Evolutionary conservation across 768 basidiomycete species (phyloP).

Genomic region (Mycena chlorophos): DNA sequence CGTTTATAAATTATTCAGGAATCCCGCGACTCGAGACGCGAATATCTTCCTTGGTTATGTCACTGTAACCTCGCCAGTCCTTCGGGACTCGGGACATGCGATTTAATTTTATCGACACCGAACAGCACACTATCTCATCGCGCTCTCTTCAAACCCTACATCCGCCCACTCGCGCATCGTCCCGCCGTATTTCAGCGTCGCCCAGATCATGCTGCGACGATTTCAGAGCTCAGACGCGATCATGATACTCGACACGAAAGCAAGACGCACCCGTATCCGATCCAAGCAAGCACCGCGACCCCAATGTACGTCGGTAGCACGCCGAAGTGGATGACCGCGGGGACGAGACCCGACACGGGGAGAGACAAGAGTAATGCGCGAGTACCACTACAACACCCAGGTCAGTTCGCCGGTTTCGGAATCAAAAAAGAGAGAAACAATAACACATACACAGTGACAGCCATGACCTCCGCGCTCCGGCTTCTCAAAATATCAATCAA

Average conservation of each 20-base stretch:
- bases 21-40: no score
- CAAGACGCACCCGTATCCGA: conserved; percentile 52
- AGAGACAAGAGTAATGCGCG: conserved; percentile 46
- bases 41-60: no score
- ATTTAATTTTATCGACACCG: no score
- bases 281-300: conserved; percentile 38
- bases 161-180: conserved; percentile 58
- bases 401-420: no score
- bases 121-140: neutral
- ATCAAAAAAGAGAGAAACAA: neutral
- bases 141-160: conserved; percentile 41
- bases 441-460: conserved; percentile 50
- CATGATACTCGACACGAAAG: conserved; percentile 3
- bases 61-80: no score
- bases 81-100: no score
- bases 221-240: conserved; percentile 7
- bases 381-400: conserved; percentile 51
- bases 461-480: conserved; percentile 64
- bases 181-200: conserved; percentile 56
- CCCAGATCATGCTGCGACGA: conserved; percentile 45
- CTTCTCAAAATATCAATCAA: conserved; percentile 59
- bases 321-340: conserved; percentile 45
- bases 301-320: conserved; percentile 41
- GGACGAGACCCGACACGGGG: conserved; percentile 42
- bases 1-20: no score